These are phyloP conservation scores for Trichoderma breve DNA, from an alignment of 2,329 filamentous ascomycete genomes.

Conservation along the genomic window DNA sequence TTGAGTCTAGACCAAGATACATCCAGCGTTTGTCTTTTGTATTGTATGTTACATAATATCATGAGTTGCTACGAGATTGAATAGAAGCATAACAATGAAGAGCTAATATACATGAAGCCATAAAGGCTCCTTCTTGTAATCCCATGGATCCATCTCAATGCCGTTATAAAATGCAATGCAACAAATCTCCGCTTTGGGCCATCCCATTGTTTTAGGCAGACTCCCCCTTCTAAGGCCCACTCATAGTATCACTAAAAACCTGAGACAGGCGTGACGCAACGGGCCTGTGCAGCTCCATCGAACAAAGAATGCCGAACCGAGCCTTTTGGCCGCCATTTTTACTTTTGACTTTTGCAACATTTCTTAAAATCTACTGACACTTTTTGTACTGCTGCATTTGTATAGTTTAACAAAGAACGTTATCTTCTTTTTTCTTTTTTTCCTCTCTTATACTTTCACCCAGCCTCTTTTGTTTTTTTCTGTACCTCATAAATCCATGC, in stretches of 20 bases:
- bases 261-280: slow-evolving; percentile 9
- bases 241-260: background rate
- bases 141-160: background rate
- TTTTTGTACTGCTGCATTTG: background rate
- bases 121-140: too few species aligned
- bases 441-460: background rate
- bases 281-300: background rate
- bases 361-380: background rate
- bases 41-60: too few species aligned
- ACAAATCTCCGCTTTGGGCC: background rate
- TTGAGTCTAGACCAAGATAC: background rate
- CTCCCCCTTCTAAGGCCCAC: background rate
- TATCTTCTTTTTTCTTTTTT: background rate
- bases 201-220: background rate
- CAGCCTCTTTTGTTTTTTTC: background rate
- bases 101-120: background rate
- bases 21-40: background rate
- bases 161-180: background rate
- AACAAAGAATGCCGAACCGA: background rate
- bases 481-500: background rate
- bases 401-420: background rate
- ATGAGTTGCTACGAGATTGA: too few species aligned
- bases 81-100: background rate
- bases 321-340: background rate
- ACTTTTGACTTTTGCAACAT: background rate